Base-by-base conservation (phyloP, 2,329 filamentous ascomycete species). In the Arthroderma sp. region DNA sequence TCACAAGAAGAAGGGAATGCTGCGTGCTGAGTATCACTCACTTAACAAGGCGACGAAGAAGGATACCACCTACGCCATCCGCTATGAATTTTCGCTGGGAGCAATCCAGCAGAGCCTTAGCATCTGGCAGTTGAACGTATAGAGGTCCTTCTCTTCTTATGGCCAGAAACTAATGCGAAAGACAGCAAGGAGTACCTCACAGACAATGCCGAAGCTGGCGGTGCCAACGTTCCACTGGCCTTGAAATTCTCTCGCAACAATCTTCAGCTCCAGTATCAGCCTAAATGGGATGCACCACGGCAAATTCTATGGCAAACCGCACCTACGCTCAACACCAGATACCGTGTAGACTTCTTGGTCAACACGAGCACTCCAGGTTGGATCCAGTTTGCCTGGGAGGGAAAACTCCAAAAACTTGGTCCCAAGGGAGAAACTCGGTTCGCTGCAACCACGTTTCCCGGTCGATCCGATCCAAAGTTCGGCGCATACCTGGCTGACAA, bases 251-350 rank as follows among this genome's bases (percentile, higher is more conserved):
- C 56, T 21, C 41, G 52, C 21, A 54, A 56, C 21, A 58, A 58
- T 19, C 58, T 60, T 13, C 56, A 60, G 44, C 58, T 60, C 25
- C 58, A 60, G 47, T 60, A 60, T 28, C 53, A 60, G 39, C 47
- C 58, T 19, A 56, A 58, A 54, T 60, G 58, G 56, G 56, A 54
- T 38, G 44, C 53, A 5, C 56, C 52, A n/a, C 58, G 58, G 4
- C 56, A 60, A 37, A 43, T 56, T n/a, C 54, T 58, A 15, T 60
- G 58, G 58, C 49, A 44, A 19, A 35, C 33, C 2, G 19, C 21
- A 4, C 33, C 43, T 23, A 35, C 54, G 38, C 1, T 49, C 15
- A 58, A 60, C 54, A 60, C 52, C 15, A 56, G 39, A 49, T 60
- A 60, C 33, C 52, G 52, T 9, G 58, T 39, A 13, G 54, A 56